Evolutionary conservation across 768 basidiomycete genomes (phyloP), one percentile per base, ranked within the genome.

Genomic region (Crepidotus variabilis): DNA sequence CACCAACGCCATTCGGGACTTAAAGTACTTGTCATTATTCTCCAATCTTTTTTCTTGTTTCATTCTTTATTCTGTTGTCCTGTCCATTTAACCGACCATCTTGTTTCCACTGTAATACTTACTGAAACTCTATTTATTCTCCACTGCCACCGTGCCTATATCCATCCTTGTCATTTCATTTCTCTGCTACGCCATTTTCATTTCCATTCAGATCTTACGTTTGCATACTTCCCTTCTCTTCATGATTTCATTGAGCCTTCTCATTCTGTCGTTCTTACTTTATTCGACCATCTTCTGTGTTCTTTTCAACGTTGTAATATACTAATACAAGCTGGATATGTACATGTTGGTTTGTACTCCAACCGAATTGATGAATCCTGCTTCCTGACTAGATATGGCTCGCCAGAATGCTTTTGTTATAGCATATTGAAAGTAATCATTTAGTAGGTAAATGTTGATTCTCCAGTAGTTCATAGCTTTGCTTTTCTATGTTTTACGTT

Each of bases 401-500:
- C n/a, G n/a, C n/a, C n/a, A n/a, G n/a, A n/a, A n/a, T n/a, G n/a
- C n/a, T n/a, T n/a, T n/a, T n/a, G n/a, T n/a, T n/a, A n/a, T n/a
- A n/a, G n/a, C n/a, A n/a, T n/a, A n/a, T n/a, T n/a, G n/a, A n/a
- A n/a, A n/a, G n/a, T n/a, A n/a, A n/a, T n/a, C n/a, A n/a, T n/a
- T n/a, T n/a, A n/a, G n/a, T n/a, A n/a, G n/a, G n/a, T n/a, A n/a
- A n/a, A n/a, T n/a, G n/a, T 28, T 28, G 28, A 28, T 28, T 28
- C 28, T 28, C 28, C 8, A 8, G 28, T 11, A 36, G 16, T 16
- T 70, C 56, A 73, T 5, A 76, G 63, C 62, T 75, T 78, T 22
- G 68, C 56, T 56, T 69, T 67, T 47, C 68, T 71, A 57, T 74
- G 70, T 46, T 61, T 65, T 23, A 71, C 65, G 53, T 72, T 71